Base-by-base conservation (phyloP, 805 yeast species). In the Candida coquimbonensis region DNA sequence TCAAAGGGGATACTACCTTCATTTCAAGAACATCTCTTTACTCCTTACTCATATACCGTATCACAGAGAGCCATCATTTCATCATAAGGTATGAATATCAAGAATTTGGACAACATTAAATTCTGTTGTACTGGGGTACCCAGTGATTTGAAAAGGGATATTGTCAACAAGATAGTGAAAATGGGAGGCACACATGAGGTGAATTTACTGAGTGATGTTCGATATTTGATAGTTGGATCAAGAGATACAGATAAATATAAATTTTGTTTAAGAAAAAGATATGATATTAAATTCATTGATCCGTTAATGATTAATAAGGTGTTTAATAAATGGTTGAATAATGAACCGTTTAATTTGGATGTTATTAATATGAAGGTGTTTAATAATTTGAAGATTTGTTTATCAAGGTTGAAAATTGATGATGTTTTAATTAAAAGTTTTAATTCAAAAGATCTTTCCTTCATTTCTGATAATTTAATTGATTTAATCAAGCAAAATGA, bases 201-300 rank as follows among this genome's bases (percentile, higher is more conserved):
- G 37, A 82, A 82, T 54, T 62, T 83, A 52, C 78, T 81, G 68
- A 74, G 79, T 40, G 81, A 79, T 57, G 81, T 78, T 3, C 71
- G 74, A 44, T 75, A 75, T 36, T 61, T 84, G 25, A 68, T 84
- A 6, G 81, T 82, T 29, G 88, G 87, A 2, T 70, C 69, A 36
- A 64, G 75, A 27, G 87, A 3, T 70, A 78, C 84, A 0, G 81
- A 76, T 26, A 80, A 80, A 57, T 78, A 72, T 59, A 63, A 63
- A 42, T 80, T 69, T 55, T 72, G 78, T 45, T 71, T 78, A 1
- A 64, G 68, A 46, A 66, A 69, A 46, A 63, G 87, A 45, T 64
- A 66, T 42, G 90, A 85, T 62, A 71, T 87, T 31, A 61, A 61
- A 38, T 78, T 87, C 52, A 57, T 87, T 16, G 58, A 63, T 12